Conservation (phyloP, 2,329 filamentous ascomycete species). For the Aspergillus amoenus region DNA sequence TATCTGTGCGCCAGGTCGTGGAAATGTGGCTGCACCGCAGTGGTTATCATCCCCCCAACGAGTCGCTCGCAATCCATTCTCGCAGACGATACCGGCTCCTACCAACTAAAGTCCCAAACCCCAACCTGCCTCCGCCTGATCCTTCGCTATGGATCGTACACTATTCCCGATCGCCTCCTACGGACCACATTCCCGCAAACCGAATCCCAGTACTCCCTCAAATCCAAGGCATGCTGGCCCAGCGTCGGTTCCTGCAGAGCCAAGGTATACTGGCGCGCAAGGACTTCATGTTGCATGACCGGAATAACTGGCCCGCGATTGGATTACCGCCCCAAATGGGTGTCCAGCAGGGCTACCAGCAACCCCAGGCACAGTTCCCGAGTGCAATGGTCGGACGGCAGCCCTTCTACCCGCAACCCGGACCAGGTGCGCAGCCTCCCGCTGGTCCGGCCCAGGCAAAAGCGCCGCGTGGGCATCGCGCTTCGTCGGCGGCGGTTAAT, state of each 20-base stretch:
- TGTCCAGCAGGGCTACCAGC: conserved; percentile 52
- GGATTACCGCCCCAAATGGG: conserved; percentile 60
- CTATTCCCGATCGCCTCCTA: conserved; percentile 74
- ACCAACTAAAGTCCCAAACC: conserved; percentile 67
- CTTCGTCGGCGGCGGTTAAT: conserved; percentile 37
- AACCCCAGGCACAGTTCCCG: conserved; percentile 44
- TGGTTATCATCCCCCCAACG: conserved; percentile 72
- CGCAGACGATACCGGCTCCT: conserved; percentile 84
- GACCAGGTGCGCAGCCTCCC: conserved; percentile 26
- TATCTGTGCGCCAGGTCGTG: conserved; percentile 61
- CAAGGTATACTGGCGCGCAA: conserved; percentile 83
- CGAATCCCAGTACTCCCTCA: conserved; percentile 50
- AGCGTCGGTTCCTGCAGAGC: conserved; percentile 61
- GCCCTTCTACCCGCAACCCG: conserved; percentile 34
- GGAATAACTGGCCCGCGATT: conserved; percentile 85
- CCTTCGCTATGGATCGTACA: conserved; percentile 87
- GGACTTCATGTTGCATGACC: conserved; percentile 91
- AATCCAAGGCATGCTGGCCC: conserved; percentile 41
- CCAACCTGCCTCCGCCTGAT: conserved; percentile 70
- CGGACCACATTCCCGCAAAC: conserved; percentile 69
- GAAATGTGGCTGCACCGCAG: conserved; percentile 82
- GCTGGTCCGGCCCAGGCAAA: conserved; percentile 30
- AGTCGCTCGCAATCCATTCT: conserved; percentile 72
- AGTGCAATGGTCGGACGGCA: conserved; percentile 38
- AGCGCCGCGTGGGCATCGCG: conserved; percentile 44